Evolutionary conservation across 345 rosid genomes (phyloP).

Genomic region (Sonneratia alba): DNA sequence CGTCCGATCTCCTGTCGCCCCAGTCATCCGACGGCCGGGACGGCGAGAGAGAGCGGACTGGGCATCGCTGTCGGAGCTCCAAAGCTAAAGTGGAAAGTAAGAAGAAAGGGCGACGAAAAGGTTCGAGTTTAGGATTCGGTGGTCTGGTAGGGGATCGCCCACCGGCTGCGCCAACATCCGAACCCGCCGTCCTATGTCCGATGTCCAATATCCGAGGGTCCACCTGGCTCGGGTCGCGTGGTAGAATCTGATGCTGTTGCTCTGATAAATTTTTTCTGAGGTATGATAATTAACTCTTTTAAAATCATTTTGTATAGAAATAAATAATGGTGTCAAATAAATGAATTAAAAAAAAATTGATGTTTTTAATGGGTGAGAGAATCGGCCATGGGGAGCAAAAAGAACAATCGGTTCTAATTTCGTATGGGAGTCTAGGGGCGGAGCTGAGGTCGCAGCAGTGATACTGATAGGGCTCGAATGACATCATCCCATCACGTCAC

Average conservation of each 20-base stretch:
- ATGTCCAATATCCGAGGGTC: not conserved
- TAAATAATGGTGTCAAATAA: no score
- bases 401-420: no score
- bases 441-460: no score
- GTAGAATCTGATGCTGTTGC: no score
- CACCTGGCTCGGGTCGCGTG: not conserved
- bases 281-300: no score
- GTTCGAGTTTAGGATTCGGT: not conserved
- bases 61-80: not conserved
- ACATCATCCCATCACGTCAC: not conserved
- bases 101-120: not conserved
- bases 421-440: no score
- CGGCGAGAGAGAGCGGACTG: not conserved
- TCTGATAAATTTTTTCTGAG: no score
- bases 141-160: not conserved
- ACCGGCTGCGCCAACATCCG: conserved; percentile 1
- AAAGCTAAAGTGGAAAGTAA: not conserved
- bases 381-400: no score
- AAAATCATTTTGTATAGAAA: no score
- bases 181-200: not conserved
- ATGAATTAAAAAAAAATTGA: no score
- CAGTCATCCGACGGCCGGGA: not conserved
- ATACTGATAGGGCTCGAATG: not conserved
- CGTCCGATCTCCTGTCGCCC: not conserved
- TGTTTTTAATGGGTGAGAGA: no score